Evolutionary conservation across 306 rosid species (phyloP).

Genomic region (Spatholobus suberectus): DNA sequence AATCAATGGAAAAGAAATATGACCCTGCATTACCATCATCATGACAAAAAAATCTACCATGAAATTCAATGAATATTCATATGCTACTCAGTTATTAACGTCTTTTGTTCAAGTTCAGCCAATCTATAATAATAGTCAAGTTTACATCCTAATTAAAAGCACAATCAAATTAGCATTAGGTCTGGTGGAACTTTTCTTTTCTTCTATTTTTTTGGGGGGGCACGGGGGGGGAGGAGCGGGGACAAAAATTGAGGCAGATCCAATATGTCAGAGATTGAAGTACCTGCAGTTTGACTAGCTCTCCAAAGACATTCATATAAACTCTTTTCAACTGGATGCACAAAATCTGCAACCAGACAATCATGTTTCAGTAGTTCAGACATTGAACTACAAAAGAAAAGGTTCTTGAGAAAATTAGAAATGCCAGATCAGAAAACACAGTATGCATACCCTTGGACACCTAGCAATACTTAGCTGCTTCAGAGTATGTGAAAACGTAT

Average conservation of each 20-base stretch:
- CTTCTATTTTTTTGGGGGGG: too few relatives aligned
- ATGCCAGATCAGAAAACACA: conserved; percentile 35
- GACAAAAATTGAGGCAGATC: conserved; percentile 30
- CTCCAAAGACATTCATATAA: conserved; percentile 64
- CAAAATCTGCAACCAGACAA: conserved; percentile 67
- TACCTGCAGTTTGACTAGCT: conserved; percentile 77
- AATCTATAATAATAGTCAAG: conserved; percentile 34
- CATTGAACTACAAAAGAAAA: conserved; percentile 30
- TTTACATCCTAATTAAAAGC: conserved; percentile 25
- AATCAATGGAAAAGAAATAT: conserved; percentile 75
- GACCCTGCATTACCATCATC: conserved; percentile 68
- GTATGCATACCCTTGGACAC: conserved; percentile 72
- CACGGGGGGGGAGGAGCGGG: not conserved
- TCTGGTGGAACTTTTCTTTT: conserved; percentile 3
- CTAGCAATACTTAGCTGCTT: conserved; percentile 89
- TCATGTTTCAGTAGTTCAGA: conserved; percentile 31
- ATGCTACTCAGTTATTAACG: not conserved
- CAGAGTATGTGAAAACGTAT: conserved; percentile 66
- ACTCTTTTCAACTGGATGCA: conserved; percentile 89
- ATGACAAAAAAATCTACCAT: not conserved
- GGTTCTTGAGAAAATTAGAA: conserved; percentile 12
- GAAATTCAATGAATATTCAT: conserved; percentile 35
- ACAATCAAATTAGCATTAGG: not conserved
- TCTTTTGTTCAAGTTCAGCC: conserved; percentile 2
- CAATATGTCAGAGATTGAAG: conserved; percentile 23